A percentile compares a stretch with the other conserved stretches of the same genome.
Evolutionary conservation across 139 green algal species (phyloP).

Genomic region (Volvox reticuliferus): DNA sequence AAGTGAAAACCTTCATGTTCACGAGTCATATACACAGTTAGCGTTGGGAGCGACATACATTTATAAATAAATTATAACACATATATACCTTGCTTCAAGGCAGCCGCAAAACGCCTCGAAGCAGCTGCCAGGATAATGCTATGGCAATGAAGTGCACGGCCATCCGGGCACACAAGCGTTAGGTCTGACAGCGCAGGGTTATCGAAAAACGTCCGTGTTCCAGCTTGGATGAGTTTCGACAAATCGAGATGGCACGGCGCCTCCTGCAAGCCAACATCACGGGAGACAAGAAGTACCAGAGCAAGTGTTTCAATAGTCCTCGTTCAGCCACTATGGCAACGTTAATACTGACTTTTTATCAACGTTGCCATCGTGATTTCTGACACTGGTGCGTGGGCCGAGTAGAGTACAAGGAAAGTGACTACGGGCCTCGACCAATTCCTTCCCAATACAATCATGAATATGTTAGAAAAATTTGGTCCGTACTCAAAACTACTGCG

Average conservation of each 20-base stretch:
- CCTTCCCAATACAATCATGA: too few species aligned
- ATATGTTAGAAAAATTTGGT: too few species aligned
- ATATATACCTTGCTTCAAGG: conserved; percentile 24
- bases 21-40: not conserved
- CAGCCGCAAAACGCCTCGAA: not conserved
- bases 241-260: conserved; percentile 32
- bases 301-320: not conserved
- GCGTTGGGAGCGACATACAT: too few species aligned
- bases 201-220: conserved; percentile 33
- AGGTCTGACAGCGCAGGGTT: conserved; percentile 34
- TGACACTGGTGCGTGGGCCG: too few species aligned
- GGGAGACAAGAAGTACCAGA: not conserved
- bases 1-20: not conserved
- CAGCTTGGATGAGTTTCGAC: conserved; percentile 18
- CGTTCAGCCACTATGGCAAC: too few species aligned
- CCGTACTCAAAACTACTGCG: too few species aligned
- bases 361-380: too few species aligned
- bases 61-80: not conserved
- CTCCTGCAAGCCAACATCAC: not conserved
- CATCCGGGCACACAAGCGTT: conserved; percentile 34
- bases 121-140: conserved; percentile 37
- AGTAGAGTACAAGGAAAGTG: not conserved
- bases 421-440: not conserved
- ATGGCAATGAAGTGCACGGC: conserved; percentile 25
- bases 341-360: too few species aligned